A percentile compares a stretch with the other conserved stretches of the same genome.
phyloP scores from a whole-genome alignment of 495 filamentous ascomycete genomes.

The Usnea hakonensis region DNA sequence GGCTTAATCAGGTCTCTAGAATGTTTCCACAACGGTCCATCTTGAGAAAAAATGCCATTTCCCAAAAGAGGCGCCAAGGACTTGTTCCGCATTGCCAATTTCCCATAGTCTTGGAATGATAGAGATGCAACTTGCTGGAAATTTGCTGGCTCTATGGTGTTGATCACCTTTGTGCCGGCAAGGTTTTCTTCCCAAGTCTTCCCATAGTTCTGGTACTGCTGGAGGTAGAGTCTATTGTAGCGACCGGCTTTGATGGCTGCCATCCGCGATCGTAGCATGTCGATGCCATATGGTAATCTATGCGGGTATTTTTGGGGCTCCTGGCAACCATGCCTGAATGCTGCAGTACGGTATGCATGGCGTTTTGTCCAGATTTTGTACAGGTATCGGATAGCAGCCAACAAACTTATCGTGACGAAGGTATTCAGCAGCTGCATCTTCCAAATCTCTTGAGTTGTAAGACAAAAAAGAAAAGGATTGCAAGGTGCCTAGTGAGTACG shows the following conservation, averaged over 20 bases:
- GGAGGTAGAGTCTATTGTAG: slow-evolving; percentile 1
- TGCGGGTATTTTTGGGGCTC: slow-evolving; percentile 7
- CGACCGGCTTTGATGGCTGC: not conserved
- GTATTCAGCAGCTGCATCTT: no score
- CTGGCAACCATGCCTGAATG: slow-evolving; percentile 4
- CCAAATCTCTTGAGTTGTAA: no score
- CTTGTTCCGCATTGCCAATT: slow-evolving; percentile 42
- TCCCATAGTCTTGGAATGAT: slow-evolving; percentile 52
- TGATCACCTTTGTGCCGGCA: slow-evolving; percentile 23
- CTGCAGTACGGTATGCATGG: slow-evolving; percentile 3
- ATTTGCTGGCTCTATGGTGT: slow-evolving; percentile 54
- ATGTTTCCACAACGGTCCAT: slow-evolving; percentile 58
- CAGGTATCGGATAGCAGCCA: no score
- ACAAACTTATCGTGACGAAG: no score
- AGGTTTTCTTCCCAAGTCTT: slow-evolving; percentile 10
- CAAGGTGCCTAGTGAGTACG: no score
- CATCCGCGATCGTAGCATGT: not conserved
- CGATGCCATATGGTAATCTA: slow-evolving; percentile 5
- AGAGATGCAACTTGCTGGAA: slow-evolving; percentile 53
- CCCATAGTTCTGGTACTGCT: slow-evolving; percentile 7
- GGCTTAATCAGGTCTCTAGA: slow-evolving; percentile 56
- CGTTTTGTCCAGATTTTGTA: no score
- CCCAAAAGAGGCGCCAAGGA: slow-evolving; percentile 48
- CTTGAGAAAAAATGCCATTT: slow-evolving; percentile 60
- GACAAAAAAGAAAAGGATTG: no score